Conservation (phyloP, 2,329 filamentous ascomycete species). For the Berkeleyomyces basicola region DNA sequence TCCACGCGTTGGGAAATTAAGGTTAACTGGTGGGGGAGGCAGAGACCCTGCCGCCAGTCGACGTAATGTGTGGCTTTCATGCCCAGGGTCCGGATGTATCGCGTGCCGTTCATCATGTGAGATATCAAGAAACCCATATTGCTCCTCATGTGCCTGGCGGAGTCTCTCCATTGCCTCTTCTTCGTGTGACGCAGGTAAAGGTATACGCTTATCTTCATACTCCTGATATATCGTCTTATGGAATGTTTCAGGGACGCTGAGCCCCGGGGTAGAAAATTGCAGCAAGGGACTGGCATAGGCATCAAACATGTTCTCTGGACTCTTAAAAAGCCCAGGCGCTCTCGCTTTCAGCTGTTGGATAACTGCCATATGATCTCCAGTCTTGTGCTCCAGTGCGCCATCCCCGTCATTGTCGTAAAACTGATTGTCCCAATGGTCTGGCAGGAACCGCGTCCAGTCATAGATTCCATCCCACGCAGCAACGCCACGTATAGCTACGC, state of each 20-base stretch:
- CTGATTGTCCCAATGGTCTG: constrained; percentile 31
- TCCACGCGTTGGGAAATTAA: constrained; percentile 31
- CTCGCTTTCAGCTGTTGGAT: constrained; percentile 2
- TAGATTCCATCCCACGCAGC: constrained; percentile 44
- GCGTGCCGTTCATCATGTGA: constrained; percentile 8
- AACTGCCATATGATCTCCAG: not conserved
- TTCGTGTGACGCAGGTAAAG: not conserved
- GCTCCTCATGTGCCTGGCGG: not conserved
- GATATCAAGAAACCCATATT: constrained; percentile 7
- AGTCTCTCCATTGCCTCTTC: constrained; percentile 1
- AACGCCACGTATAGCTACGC: constrained; percentile 34
- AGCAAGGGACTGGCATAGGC: constrained; percentile 41
- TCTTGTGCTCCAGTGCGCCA: not conserved
- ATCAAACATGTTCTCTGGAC: constrained; percentile 37
- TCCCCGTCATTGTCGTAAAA: not conserved
- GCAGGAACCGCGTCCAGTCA: constrained; percentile 46
- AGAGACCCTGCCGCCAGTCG: not conserved
- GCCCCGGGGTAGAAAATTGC: constrained; percentile 38
- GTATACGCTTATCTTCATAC: constrained; percentile 2
- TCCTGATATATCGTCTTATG: constrained; percentile 16
- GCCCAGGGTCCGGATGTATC: not conserved
- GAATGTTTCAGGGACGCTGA: constrained; percentile 31
- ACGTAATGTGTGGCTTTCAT: constrained; percentile 6
- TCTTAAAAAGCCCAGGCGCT: constrained; percentile 30
- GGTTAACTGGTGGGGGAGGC: constrained; percentile 24